Percentiles rank a stretch among this genome's conserved stretches.
phyloP scores from a whole-genome alignment of 1,139 yeast species.

The Suhomyces wounanorum region DNA sequence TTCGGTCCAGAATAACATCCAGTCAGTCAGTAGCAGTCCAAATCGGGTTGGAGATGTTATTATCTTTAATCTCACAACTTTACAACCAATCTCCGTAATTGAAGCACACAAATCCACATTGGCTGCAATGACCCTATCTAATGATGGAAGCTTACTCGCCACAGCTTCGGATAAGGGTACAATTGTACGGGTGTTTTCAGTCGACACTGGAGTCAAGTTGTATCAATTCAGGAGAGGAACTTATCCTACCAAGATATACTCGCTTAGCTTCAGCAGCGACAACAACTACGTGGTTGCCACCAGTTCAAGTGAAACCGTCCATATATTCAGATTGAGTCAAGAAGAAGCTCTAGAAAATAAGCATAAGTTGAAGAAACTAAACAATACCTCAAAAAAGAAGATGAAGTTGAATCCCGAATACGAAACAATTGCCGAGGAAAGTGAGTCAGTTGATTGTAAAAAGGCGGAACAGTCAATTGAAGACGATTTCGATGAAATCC shows the following conservation, averaged over 20 bases:
- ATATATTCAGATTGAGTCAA: constrained; percentile 74
- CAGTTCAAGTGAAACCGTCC: constrained; percentile 91
- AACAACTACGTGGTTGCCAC: constrained; percentile 79
- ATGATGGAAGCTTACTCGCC: constrained; percentile 81
- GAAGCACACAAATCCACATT: constrained; percentile 91
- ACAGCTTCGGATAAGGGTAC: constrained; percentile 97
- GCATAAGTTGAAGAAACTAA: constrained; percentile 34
- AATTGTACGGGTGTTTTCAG: constrained; percentile 83
- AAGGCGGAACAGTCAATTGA: constrained; percentile 30
- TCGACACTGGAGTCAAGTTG: constrained; percentile 76
- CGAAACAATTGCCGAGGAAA: constrained; percentile 37
- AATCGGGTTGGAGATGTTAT: constrained; percentile 84
- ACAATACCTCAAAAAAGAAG: constrained; percentile 13
- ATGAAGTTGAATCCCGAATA: constrained; percentile 22
- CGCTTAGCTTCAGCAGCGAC: constrained; percentile 76
- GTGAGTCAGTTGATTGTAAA: constrained; percentile 23
- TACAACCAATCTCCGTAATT: constrained; percentile 85
- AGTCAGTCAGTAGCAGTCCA: constrained; percentile 48
- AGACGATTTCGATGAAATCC: constrained; percentile 20
- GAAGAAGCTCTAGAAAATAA: constrained; percentile 53
- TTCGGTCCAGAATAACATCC: constrained; percentile 43
- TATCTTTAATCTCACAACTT: constrained; percentile 70
- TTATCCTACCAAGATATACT: constrained; percentile 85
- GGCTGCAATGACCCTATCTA: constrained; percentile 75
- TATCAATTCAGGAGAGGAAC: constrained; percentile 95